These are phyloP conservation scores for Sporodiniella umbellata DNA, from an alignment of 371 early-diverging fungal species.

Conservation along the genomic window DNA sequence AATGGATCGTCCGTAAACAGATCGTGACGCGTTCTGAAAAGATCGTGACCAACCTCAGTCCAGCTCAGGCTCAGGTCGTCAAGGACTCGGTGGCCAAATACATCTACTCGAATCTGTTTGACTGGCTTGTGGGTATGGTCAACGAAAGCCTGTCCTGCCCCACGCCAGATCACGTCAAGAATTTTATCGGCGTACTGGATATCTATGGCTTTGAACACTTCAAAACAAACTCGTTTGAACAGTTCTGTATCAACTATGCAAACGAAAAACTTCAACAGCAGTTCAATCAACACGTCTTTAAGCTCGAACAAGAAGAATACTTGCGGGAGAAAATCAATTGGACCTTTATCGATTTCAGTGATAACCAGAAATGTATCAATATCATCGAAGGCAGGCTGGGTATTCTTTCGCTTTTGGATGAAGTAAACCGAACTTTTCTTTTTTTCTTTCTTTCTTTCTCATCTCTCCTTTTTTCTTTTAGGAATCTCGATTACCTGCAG, in stretches of 20 bases:
- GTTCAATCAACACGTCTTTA: slow-evolving; percentile 72
- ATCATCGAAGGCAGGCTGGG: slow-evolving; percentile 96
- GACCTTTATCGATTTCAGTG: slow-evolving; percentile 95
- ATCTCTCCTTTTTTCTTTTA: too few species aligned
- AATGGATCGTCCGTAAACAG: slow-evolving; percentile 90
- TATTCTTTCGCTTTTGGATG: slow-evolving; percentile 93
- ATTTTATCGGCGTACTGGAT: slow-evolving; percentile 95
- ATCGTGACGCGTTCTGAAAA: slow-evolving; percentile 86
- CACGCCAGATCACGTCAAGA: slow-evolving; percentile 33
- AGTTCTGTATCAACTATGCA: slow-evolving; percentile 98
- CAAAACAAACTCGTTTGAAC: slow-evolving; percentile 97
- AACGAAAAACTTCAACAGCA: slow-evolving; percentile 97
- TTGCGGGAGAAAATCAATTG: slow-evolving; percentile 90
- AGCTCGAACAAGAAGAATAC: slow-evolving; percentile 95
- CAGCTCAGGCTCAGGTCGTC: slow-evolving; percentile 74
- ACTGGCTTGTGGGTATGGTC: slow-evolving; percentile 86
- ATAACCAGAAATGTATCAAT: slow-evolving; percentile 98
- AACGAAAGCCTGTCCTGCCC: slow-evolving; percentile 74
- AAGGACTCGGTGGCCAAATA: slow-evolving; percentile 94
- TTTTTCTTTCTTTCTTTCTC: too few species aligned
- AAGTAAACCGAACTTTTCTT: slow-evolving; percentile 65
- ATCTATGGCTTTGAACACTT: slow-evolving; percentile 98
- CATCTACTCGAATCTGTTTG: slow-evolving; percentile 89
- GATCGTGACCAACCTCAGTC: slow-evolving; percentile 76
- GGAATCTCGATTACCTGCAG: slow-evolving; percentile 89